Evolutionary conservation across 768 basidiomycete genomes (phyloP), one percentile per base, ranked within the genome.

Genomic region (Boletus fagicola): DNA sequence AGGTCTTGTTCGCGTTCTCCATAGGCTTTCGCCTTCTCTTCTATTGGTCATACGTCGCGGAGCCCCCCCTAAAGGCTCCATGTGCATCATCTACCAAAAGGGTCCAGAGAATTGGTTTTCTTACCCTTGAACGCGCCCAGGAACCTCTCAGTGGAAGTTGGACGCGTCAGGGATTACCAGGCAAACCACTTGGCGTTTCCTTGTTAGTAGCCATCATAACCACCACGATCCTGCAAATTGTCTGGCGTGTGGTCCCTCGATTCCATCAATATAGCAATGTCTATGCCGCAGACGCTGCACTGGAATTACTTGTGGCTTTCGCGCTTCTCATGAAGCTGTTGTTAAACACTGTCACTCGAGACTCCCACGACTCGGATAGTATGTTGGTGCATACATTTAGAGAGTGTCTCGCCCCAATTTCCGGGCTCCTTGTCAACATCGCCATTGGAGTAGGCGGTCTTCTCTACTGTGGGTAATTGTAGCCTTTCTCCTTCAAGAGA

Each of bases 1-100:
- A 90, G 67, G 72, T 85, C 30, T 73, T 79, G 49, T 76, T 85
- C 57, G 75, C 83, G 12, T 62, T 88, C 22, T 81, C 87, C 11
- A 67, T 80, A 43, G 84, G 84, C 5, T 72, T 83, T 43, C 79
- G 85, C 38, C 83, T 83, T 64, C 65, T 90, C 16, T 90, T 84
- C 65, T 84, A 84, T 59, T 92, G 90, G 90, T 72, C 72, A 39
- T 81, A 85, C 57, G 84, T 86, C 42, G 79, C 82, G 16, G 76
- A 77, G 56, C 78, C 84, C 49, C 85, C 87, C n/a, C 35, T 77
- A 72, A 57, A 54, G 48, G 51, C 44, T 24, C 31, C 49, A 16
- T 57, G 53, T 44, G 42, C 82, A 80, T 55, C 65, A 59, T 18
- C 68, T 55, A 20, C 61, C 62, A 26, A 51, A 50, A 47, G 60